These are phyloP conservation scores for Besnoitia besnoiti DNA, from an alignment of 169 alveolate species.

Conservation along the genomic window DNA sequence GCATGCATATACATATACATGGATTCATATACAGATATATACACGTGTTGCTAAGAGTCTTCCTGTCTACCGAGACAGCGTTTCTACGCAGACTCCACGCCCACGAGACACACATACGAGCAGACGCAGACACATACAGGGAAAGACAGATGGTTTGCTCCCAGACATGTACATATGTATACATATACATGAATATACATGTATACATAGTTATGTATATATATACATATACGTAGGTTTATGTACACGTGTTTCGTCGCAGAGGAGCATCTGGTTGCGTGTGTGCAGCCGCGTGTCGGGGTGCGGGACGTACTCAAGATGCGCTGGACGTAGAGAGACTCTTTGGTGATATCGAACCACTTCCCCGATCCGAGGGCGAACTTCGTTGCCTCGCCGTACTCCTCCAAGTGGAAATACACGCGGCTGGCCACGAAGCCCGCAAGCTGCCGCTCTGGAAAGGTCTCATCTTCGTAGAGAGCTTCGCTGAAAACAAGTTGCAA, in stretches of 20 bases:
- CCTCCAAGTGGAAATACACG: constrained; percentile 95
- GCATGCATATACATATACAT: background rate
- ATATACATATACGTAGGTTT: background rate
- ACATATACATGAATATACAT: background rate
- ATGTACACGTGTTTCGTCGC: too few species aligned
- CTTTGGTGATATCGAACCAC: constrained; percentile 82
- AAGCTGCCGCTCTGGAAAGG: constrained; percentile 81
- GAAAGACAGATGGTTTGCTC: background rate
- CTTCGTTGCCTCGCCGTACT: constrained; percentile 90
- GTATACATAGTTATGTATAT: background rate
- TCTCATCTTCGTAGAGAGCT: constrained; percentile 76
- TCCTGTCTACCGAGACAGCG: too few species aligned
- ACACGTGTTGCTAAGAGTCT: too few species aligned
- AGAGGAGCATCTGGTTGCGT: too few species aligned
- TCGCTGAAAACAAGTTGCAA: constrained; percentile 42
- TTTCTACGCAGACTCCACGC: too few species aligned
- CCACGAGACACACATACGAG: too few species aligned
- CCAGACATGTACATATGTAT: background rate
- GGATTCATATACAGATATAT: background rate
- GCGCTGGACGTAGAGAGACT: constrained; percentile 52
- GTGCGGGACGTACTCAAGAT: constrained; percentile 46
- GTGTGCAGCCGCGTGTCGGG: too few species aligned
- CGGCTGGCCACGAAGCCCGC: constrained; percentile 92
- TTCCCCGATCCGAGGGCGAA: constrained; percentile 95
- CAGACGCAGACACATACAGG: background rate